Conservation (phyloP, 768 basidiomycete species). For the Termitomyces sp. region DNA sequence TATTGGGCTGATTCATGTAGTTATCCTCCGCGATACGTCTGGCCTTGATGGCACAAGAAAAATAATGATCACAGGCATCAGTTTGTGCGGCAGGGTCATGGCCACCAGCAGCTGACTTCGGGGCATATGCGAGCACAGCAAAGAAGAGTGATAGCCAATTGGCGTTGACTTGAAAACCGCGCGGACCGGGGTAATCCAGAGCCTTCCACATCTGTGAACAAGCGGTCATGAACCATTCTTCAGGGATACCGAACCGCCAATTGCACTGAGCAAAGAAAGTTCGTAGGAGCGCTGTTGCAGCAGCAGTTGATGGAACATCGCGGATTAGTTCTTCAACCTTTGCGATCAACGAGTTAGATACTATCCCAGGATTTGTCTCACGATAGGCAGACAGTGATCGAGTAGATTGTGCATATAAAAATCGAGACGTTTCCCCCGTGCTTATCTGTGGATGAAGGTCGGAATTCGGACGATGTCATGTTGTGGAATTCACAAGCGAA, state of each 20-base stretch:
- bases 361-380: slow-evolving; percentile 17
- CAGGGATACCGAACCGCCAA: slow-evolving; percentile 46
- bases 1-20: slow-evolving; percentile 27
- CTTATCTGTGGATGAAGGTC: slow-evolving; percentile 23
- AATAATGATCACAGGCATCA: slow-evolving; percentile 23
- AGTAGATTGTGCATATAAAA: slow-evolving; percentile 36
- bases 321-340: slow-evolving; percentile 19
- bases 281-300: slow-evolving; percentile 29
- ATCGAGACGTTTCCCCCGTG: slow-evolving; percentile 25
- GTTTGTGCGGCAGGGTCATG: not conserved
- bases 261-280: slow-evolving; percentile 40
- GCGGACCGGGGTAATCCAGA: slow-evolving; percentile 24
- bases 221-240: slow-evolving; percentile 39
- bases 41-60: slow-evolving; percentile 38
- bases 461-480: not conserved
- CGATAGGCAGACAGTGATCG: slow-evolving; percentile 24
- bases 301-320: slow-evolving; percentile 24
- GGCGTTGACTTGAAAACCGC: slow-evolving; percentile 35
- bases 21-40: slow-evolving; percentile 41
- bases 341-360: slow-evolving; percentile 14
- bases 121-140: slow-evolving; percentile 38
- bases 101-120: slow-evolving; percentile 9
- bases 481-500: not conserved
- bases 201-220: slow-evolving; percentile 42
- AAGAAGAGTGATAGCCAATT: slow-evolving; percentile 49